A percentile compares a stretch with the other conserved stretches of the same genome.
phyloP scores from a whole-genome alignment of 1,139 yeast species.

The Lodderomyces theae region DNA sequence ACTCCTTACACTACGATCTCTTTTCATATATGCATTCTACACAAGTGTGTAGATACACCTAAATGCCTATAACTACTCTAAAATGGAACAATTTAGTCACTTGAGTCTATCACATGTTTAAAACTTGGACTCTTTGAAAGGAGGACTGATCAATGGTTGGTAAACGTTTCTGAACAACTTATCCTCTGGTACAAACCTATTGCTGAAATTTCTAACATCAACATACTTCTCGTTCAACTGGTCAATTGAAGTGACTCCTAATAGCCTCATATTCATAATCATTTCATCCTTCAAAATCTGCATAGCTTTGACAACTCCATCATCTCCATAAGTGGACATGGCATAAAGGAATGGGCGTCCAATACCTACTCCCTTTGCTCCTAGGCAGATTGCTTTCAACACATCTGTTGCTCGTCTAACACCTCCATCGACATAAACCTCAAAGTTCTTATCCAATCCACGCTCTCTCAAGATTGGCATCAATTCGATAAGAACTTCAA shows the following conservation, averaged over 20 bases:
- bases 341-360: slow-evolving; percentile 75
- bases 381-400: slow-evolving; percentile 63
- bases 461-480: slow-evolving; percentile 53
- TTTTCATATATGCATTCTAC: no score
- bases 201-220: slow-evolving; percentile 23
- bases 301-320: slow-evolving; percentile 76
- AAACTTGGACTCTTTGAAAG: slow-evolving; percentile 29
- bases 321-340: slow-evolving; percentile 69
- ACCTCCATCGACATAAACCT: slow-evolving; percentile 64
- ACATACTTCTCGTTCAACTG: slow-evolving; percentile 54
- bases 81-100: no score
- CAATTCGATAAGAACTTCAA: slow-evolving; percentile 65
- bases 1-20: no score
- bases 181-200: slow-evolving; percentile 32
- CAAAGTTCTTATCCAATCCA: slow-evolving; percentile 44
- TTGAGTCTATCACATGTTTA: slow-evolving; percentile 10
- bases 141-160: slow-evolving; percentile 36
- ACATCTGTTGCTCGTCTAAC: slow-evolving; percentile 69
- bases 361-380: slow-evolving; percentile 71
- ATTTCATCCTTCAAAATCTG: slow-evolving; percentile 78
- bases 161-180: slow-evolving; percentile 36
- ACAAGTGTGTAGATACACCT: no score
- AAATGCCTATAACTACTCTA: no score
- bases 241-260: slow-evolving; percentile 69
- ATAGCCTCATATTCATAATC: slow-evolving; percentile 81